Evolutionary conservation across 306 rosid species (phyloP), one percentile per base, ranked within the genome.

Genomic region (Sophora flavescens): DNA sequence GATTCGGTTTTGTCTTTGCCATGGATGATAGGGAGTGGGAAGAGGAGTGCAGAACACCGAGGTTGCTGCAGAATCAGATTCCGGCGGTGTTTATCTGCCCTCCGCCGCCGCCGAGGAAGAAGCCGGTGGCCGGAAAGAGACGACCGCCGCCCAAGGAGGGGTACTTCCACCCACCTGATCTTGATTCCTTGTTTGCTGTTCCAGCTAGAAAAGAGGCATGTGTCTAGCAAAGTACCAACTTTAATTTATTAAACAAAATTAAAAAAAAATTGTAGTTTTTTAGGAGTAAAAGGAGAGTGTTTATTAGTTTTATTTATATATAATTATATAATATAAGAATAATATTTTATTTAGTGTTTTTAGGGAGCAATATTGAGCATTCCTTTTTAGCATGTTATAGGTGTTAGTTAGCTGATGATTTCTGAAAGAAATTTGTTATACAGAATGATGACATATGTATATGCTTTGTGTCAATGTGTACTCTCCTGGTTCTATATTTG

Each of bases 111-210:
- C 85, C 80, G 2, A 58, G 82, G 89, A 93, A 90, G 88, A 92
- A 90, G 72, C 54, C 86, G 10, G 63, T 56, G 0, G 38, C 66
- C 13, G 85, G 82, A 51, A 82, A 63, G 62, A 76, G 85, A 58
- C 76, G 56, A 28, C 77, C 78, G 3, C 93, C 90, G 4, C 96
- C 90, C 0, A 86, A 80, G 78, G 87, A 83, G 6, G 96, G 92
- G 32, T 90, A 87, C 71, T 93, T 93, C 58, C 89, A 89, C 32
- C 89, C 94, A 12, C 94, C 97, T 17, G 96, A 93, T 78, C 93
- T 93, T 12, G 97, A 93, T 16, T 68, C 92, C 17, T 81, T 93
- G 74, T 90, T 90, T 53, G 4, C 44, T 12, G 16, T 85, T 77
- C 66, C 67, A n/a, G 68, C 86, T 3, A 80, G 93, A 35, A 69